These are phyloP conservation scores for Elsinoe perseae DNA, from an alignment of 2,329 filamentous ascomycete species.

Conservation along the genomic window DNA sequence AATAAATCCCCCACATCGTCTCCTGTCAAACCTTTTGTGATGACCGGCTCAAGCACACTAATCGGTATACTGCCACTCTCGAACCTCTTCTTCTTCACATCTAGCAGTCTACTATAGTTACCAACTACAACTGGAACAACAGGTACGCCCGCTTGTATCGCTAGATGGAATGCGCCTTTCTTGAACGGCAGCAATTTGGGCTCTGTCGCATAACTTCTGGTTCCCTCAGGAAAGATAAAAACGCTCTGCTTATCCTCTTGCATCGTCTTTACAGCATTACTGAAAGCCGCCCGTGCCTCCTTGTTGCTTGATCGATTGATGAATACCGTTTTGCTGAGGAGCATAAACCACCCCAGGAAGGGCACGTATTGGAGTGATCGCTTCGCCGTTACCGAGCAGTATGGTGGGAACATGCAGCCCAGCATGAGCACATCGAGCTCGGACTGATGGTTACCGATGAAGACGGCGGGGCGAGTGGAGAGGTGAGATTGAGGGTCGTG, in stretches of 20 bases:
- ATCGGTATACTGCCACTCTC: constrained; percentile 48
- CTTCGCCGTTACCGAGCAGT: constrained; percentile 92
- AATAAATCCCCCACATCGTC: constrained; percentile 72
- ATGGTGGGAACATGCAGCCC: constrained; percentile 77
- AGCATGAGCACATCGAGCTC: constrained; percentile 93
- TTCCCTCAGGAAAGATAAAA: constrained; percentile 88
- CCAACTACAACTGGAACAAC: constrained; percentile 69
- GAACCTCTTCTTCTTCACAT: constrained; percentile 38
- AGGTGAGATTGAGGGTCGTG: constrained; percentile 57
- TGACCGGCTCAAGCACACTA: constrained; percentile 70
- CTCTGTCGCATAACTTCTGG: constrained; percentile 76
- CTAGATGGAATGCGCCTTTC: constrained; percentile 95
- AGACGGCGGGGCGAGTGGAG: constrained; percentile 69
- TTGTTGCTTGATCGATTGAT: constrained; percentile 83
- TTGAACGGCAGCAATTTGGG: constrained; percentile 89
- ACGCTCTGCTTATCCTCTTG: constrained; percentile 57
- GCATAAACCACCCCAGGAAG: constrained; percentile 88
- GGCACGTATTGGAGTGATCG: constrained; percentile 69
- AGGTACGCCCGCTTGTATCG: constrained; percentile 85
- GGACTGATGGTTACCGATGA: constrained; percentile 63
- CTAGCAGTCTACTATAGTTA: constrained; percentile 43
- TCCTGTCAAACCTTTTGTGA: constrained; percentile 62
- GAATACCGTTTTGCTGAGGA: constrained; percentile 81
- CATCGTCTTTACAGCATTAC: constrained; percentile 75
- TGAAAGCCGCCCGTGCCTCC: constrained; percentile 78